A percentile compares a stretch with the other conserved stretches of the same genome.
These are phyloP conservation scores for Paramecium sexaurelia DNA, from an alignment of 73 alveolate species.

Conservation along the genomic window DNA sequence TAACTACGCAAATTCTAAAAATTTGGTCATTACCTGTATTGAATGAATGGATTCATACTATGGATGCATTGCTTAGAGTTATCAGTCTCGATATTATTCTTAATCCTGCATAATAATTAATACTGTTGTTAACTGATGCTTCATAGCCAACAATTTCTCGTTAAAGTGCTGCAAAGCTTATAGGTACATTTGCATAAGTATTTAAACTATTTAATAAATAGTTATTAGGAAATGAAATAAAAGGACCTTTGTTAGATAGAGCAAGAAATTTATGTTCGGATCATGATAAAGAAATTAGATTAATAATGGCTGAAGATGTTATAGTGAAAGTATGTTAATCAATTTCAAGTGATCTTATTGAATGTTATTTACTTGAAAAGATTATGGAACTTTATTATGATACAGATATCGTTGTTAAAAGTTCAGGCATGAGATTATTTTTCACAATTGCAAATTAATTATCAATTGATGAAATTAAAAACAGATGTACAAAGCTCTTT, in stretches of 20 bases:
- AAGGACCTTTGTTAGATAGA: slow-evolving; percentile 65
- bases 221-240: slow-evolving; percentile 37
- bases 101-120: not conserved
- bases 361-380: slow-evolving; percentile 56
- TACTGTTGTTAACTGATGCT: slow-evolving; percentile 50
- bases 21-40: slow-evolving; percentile 68
- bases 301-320: slow-evolving; percentile 57
- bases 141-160: slow-evolving; percentile 67
- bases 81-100: not conserved
- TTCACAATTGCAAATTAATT: slow-evolving; percentile 46
- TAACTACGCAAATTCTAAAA: slow-evolving; percentile 29
- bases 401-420: slow-evolving; percentile 50
- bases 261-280: slow-evolving; percentile 63
- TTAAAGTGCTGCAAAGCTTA: slow-evolving; percentile 45
- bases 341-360: slow-evolving; percentile 41
- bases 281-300: slow-evolving; percentile 62
- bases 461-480: slow-evolving; percentile 55
- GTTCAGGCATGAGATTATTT: slow-evolving; percentile 56
- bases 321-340: slow-evolving; percentile 17
- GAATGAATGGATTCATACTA: slow-evolving; percentile 46
- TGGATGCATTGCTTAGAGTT: not conserved
- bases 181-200: slow-evolving; percentile 57
- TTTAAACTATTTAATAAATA: not conserved
- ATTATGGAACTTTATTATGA: slow-evolving; percentile 60
- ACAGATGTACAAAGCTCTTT: slow-evolving; percentile 58